Evolutionary conservation across 192 early-diverging fungal genomes (phyloP).

Genomic region (Entomortierella lignicola): DNA sequence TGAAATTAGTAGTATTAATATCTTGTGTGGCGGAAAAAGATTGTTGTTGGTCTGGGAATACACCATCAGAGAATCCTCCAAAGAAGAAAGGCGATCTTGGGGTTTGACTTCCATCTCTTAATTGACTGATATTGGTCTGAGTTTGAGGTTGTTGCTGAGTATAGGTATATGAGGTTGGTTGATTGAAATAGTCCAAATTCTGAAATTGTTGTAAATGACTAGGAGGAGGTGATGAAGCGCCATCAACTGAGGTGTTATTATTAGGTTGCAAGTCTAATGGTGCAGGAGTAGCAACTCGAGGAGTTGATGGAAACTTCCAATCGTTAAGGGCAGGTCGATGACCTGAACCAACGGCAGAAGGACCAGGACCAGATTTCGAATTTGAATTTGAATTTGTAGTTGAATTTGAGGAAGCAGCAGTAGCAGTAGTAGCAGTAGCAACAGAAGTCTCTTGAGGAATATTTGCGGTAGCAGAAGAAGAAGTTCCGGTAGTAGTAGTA

Average conservation of each 20-base stretch:
- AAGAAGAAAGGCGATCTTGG: conserved; percentile 46
- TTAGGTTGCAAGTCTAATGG: conserved; percentile 14
- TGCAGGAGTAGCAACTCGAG: conserved; percentile 38
- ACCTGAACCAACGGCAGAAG: conserved; percentile 22
- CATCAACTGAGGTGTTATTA: conserved; percentile 5
- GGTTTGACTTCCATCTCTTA: conserved; percentile 32
- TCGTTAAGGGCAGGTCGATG: conserved; percentile 51
- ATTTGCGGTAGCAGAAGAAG: no score
- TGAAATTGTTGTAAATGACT: conserved; percentile 23
- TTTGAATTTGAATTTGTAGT: no score
- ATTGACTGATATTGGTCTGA: conserved; percentile 11
- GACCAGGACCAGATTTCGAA: background rate
- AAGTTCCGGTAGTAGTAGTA: no score
- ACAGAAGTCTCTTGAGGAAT: no score
- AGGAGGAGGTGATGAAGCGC: conserved; percentile 18
- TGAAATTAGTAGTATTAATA: background rate
- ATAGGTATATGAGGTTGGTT: conserved; percentile 21
- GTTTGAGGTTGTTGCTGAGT: conserved; percentile 14
- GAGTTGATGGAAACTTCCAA: conserved; percentile 49
- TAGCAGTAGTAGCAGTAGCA: no score
- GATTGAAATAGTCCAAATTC: conserved; percentile 41
- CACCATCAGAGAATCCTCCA: conserved; percentile 27
- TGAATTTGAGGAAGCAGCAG: no score
- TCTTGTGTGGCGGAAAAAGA: background rate
- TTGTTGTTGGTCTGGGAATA: conserved; percentile 5